Percentiles rank a stretch among this genome's conserved stretches.
These are phyloP conservation scores for Ceratocystis destructans DNA, from an alignment of 2,329 filamentous ascomycete species.

Conservation along the genomic window DNA sequence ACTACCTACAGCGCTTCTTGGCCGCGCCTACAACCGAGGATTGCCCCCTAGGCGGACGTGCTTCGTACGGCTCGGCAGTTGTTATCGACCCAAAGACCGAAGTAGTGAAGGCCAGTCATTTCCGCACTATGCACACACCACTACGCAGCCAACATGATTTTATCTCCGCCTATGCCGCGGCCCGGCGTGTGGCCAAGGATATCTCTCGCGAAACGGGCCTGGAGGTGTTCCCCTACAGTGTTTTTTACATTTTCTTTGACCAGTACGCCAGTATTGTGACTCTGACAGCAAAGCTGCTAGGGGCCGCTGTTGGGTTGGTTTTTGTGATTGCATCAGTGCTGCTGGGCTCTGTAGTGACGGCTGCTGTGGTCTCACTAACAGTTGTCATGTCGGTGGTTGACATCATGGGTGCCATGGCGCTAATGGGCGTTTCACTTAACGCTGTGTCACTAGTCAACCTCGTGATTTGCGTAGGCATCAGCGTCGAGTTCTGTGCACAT, in stretches of 20 bases:
- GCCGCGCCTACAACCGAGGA: conserved; percentile 63
- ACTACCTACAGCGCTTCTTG: conserved; percentile 76
- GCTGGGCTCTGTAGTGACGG: conserved; percentile 71
- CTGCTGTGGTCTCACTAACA: conserved; percentile 66
- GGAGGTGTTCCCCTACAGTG: conserved; percentile 88
- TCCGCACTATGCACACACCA: conserved; percentile 79
- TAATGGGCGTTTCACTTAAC: conserved; percentile 79
- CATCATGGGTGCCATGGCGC: conserved; percentile 88
- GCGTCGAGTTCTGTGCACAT: conserved; percentile 94
- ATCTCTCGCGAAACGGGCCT: conserved; percentile 58
- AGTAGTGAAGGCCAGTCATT: conserved; percentile 71
- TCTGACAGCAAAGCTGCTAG: conserved; percentile 65
- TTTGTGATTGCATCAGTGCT: conserved; percentile 66
- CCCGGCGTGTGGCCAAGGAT: conserved; percentile 70
- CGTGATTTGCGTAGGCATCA: conserved; percentile 92
- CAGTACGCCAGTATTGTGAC: conserved; percentile 79
- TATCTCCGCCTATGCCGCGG: conserved; percentile 77
- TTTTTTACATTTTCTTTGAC: conserved; percentile 99
- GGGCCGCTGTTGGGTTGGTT: conserved; percentile 73
- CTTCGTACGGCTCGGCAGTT: conserved; percentile 73
- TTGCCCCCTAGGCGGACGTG: conserved; percentile 78
- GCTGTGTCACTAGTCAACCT: conserved; percentile 92
- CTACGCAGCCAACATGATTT: conserved; percentile 83
- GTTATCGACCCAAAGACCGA: conserved; percentile 55
- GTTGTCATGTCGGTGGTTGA: conserved; percentile 90